Evolutionary conservation across 148 eudicot genomes (phyloP).

Genomic region (Diospyros lotus): DNA sequence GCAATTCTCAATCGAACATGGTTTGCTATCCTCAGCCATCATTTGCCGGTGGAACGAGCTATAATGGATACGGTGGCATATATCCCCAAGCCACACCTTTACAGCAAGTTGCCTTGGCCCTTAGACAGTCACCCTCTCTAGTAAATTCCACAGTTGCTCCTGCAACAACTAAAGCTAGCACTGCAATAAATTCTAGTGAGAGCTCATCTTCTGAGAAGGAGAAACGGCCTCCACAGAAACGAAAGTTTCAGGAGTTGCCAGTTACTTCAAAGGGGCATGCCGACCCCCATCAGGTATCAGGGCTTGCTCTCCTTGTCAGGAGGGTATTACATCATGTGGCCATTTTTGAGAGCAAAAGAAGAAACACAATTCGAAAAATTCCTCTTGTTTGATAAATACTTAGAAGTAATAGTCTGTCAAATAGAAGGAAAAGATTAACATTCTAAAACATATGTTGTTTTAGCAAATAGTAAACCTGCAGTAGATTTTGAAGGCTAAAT

Average conservation of each 20-base stretch:
- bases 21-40: conserved; percentile 36
- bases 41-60: conserved; percentile 52
- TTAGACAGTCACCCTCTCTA: conserved; percentile 56
- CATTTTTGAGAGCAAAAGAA: not conserved
- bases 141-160: conserved; percentile 45
- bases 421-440: not conserved
- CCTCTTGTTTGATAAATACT: not conserved
- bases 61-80: conserved; percentile 81
- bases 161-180: conserved; percentile 30
- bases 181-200: conserved; percentile 18
- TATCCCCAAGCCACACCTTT: conserved; percentile 93
- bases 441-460: not conserved
- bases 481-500: not conserved
- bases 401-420: not conserved
- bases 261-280: conserved; percentile 35
- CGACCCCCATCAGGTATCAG: conserved; percentile 60
- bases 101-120: conserved; percentile 86
- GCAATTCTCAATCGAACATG: conserved; percentile 33
- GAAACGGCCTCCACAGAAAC: conserved; percentile 40
- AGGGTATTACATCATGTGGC: conserved; percentile 10
- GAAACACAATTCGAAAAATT: not conserved
- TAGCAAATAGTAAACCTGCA: not conserved
- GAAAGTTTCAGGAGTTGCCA: conserved; percentile 85
- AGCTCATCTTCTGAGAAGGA: conserved; percentile 35
- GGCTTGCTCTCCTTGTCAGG: conserved; percentile 17